Base-by-base conservation (phyloP, 2,329 filamentous ascomycete species). In the Sarocladiaceae sp. region DNA sequence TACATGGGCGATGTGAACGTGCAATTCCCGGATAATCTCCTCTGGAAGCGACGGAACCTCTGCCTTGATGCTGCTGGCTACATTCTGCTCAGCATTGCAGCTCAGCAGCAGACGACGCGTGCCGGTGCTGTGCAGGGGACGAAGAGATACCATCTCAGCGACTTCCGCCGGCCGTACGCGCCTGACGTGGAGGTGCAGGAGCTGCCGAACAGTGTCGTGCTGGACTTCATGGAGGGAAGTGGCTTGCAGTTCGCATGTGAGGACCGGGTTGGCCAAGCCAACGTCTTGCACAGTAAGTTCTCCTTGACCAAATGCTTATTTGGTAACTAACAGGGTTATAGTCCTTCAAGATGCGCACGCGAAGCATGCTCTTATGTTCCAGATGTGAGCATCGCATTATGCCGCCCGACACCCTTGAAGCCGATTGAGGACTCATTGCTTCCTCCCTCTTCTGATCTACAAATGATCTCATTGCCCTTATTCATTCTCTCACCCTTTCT, bases 41-140 rank as follows among this genome's bases (percentile, higher is more conserved):
- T 98, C 11, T 98, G 93, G 93, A 98, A 97, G 69, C 85, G 91
- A 45, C 82, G 93, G 48, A 89, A 84, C 56, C 82, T 96, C 65
- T 84, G 84, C 51, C 79, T 98, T 46, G 90, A 97, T 61, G 80
- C 82, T 7, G 75, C 85, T 48, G 93, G 91, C 15, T 89, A 85
- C 63, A 69, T 98, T 31, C 82, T 95, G 47, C 75, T 98, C 49
- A 86, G 83, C 33, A 65, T 33, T 15, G 33, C 37, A 6, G 31
- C 45, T 10, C 16, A 32, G 27, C 26, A 32, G 18, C 45, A 47
- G 43, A 34, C n/a, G 7, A 34, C 21, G 19, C 31, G 27, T 10
- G 31, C 26, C 4, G 21, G 20, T 20, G 31, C 33, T 20, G 18
- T 41, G 21, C 34, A 43, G 23, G 68, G 68, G 19, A 65, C 82